Percentiles rank a stretch among this genome's conserved stretches.
These are phyloP conservation scores for Geoglossum cookeanum DNA, from an alignment of 2,329 filamentous ascomycete species.

Conservation along the genomic window DNA sequence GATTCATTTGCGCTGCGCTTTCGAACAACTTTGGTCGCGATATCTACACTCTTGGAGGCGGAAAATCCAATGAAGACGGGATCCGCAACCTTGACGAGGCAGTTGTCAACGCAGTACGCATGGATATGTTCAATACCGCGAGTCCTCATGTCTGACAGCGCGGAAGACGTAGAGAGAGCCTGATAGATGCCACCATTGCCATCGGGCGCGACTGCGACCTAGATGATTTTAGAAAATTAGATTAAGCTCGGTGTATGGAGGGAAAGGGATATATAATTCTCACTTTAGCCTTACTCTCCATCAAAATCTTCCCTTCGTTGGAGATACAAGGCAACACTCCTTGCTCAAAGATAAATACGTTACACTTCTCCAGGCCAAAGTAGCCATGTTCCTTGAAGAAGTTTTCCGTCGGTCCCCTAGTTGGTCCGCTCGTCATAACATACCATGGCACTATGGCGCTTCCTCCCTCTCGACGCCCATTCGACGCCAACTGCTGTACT, in stretches of 20 bases:
- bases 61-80: slow-evolving; percentile 90
- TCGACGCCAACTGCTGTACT: slow-evolving; percentile 61
- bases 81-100: slow-evolving; percentile 95
- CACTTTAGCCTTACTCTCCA: slow-evolving; percentile 73
- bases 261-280: slow-evolving; percentile 6
- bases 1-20: slow-evolving; percentile 95
- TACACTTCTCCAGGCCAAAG: slow-evolving; percentile 72
- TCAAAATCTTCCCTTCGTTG: slow-evolving; percentile 90
- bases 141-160: slow-evolving; percentile 71
- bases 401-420: slow-evolving; percentile 72
- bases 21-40: slow-evolving; percentile 97
- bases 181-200: slow-evolving; percentile 96
- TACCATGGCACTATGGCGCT: slow-evolving; percentile 78
- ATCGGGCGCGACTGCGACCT: slow-evolving; percentile 83
- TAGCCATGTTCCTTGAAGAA: slow-evolving; percentile 83
- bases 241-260: not conserved
- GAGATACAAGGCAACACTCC: slow-evolving; percentile 92
- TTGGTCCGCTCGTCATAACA: slow-evolving; percentile 97
- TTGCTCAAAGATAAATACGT: slow-evolving; percentile 90
- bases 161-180: slow-evolving; percentile 61
- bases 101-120: slow-evolving; percentile 97
- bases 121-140: slow-evolving; percentile 90
- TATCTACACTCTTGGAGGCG: slow-evolving; percentile 72
- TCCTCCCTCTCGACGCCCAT: slow-evolving; percentile 38
- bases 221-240: not conserved